Percentiles rank a stretch among this genome's conserved stretches.
These are phyloP conservation scores for Trametes sp. DNA, from an alignment of 1,284 basidiomycete species.

Conservation along the genomic window DNA sequence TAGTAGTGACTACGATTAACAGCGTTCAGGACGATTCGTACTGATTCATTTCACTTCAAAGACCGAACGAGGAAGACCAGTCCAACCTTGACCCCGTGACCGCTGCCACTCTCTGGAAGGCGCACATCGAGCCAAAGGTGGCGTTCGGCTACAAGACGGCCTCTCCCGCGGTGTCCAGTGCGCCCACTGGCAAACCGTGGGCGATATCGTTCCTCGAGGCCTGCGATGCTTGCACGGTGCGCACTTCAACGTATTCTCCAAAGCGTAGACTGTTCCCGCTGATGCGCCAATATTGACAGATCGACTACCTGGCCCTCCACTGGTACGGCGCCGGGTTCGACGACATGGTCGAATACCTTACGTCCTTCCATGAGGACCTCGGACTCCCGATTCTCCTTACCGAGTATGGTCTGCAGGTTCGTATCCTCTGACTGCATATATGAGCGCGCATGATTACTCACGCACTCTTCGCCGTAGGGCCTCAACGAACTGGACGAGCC, in stretches of 20 bases:
- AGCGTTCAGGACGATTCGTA: too few relatives aligned
- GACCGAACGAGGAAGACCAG: conserved; percentile 67
- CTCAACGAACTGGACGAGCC: conserved; percentile 69
- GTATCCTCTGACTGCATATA: too few relatives aligned
- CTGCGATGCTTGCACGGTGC: conserved; percentile 61
- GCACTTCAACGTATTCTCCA: conserved; percentile 37
- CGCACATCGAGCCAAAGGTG: conserved; percentile 67
- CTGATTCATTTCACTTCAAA: conserved; percentile 38
- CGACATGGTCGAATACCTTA: conserved; percentile 60
- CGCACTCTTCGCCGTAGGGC: conserved; percentile 50
- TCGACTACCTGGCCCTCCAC: conserved; percentile 61
- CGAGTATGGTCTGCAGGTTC: conserved; percentile 72
- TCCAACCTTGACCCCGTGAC: conserved; percentile 61
- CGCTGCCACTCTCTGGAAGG: conserved; percentile 64
- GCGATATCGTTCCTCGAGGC: conserved; percentile 60
- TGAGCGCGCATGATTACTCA: too few relatives aligned
- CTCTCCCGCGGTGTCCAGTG: conserved; percentile 72
- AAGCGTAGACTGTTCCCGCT: too few relatives aligned
- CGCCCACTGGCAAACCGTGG: conserved; percentile 66
- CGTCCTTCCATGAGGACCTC: conserved; percentile 52
- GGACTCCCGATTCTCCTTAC: conserved; percentile 63
- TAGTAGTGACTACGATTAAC: conserved; percentile 23
- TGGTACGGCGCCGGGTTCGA: conserved; percentile 64
- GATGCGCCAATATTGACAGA: conserved; percentile 41
- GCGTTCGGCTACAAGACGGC: conserved; percentile 62